Evolutionary conservation across 1,139 yeast genomes (phyloP).

Genomic region (Scheffersomyces illinoinensis): DNA sequence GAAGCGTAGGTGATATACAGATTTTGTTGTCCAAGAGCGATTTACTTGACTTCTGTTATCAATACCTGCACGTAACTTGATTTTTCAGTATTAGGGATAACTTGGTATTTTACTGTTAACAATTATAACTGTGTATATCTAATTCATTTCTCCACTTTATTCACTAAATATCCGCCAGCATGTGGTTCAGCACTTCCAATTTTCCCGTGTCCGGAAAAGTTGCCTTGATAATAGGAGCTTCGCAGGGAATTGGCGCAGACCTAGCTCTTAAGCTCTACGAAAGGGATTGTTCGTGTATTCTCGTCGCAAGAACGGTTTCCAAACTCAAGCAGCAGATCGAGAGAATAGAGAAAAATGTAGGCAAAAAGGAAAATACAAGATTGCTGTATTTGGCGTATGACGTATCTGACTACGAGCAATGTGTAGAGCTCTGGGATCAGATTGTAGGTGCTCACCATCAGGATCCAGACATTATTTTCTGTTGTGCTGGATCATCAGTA

Average conservation of each 20-base stretch:
- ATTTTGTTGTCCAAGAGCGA: neutral
- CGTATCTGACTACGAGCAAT: constrained; percentile 55
- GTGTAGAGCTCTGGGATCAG: constrained; percentile 39
- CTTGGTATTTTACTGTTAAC: neutral
- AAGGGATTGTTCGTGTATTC: constrained; percentile 61
- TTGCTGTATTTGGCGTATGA: constrained; percentile 63
- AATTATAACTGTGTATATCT: neutral
- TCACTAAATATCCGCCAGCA: neutral
- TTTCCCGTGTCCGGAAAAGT: constrained; percentile 48
- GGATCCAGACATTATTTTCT: constrained; percentile 72
- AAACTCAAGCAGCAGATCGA: constrained; percentile 53
- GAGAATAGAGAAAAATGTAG: constrained; percentile 31
- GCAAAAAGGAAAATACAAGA: constrained; percentile 24
- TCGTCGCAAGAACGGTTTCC: constrained; percentile 73
- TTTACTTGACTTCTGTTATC: neutral
- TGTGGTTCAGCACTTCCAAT: constrained; percentile 30
- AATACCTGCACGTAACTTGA: neutral
- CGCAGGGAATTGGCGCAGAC: constrained; percentile 91
- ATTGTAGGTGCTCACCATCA: constrained; percentile 16
- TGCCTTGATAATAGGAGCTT: constrained; percentile 88
- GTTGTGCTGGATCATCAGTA: constrained; percentile 86
- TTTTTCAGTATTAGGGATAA: neutral
- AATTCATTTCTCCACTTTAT: neutral
- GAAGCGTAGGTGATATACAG: neutral
- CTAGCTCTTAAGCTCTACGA: constrained; percentile 62